These are phyloP conservation scores for Acidiella bohemica DNA, from an alignment of 495 filamentous ascomycete species.

Conservation along the genomic window DNA sequence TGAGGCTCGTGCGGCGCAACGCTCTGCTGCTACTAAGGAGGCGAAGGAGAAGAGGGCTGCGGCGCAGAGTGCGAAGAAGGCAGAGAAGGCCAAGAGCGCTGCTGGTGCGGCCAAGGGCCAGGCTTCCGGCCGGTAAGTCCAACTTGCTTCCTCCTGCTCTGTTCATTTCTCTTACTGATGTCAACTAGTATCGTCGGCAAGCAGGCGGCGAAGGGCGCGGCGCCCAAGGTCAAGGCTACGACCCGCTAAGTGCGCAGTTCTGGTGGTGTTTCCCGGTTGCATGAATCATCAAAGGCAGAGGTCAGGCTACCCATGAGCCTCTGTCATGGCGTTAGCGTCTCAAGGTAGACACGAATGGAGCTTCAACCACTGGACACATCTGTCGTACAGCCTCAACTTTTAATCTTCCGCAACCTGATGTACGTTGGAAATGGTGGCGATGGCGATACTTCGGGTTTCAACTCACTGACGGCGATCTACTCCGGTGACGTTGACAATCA, in stretches of 20 bases:
- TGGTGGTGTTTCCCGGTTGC: neutral
- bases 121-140: constrained; percentile 40
- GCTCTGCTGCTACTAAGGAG: constrained; percentile 80
- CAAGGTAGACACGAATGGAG: constrained; percentile 3
- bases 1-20: constrained; percentile 86
- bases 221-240: constrained; percentile 72
- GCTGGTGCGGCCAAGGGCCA: constrained; percentile 59
- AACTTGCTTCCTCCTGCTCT: neutral
- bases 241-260: constrained; percentile 47
- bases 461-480: too few relatives aligned
- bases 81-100: constrained; percentile 95
- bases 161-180: neutral
- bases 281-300: neutral
- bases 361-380: too few relatives aligned
- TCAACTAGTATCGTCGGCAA: constrained; percentile 54
- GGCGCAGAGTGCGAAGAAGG: constrained; percentile 84
- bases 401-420: too few relatives aligned
- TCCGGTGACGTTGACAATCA: too few relatives aligned
- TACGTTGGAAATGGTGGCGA: too few relatives aligned
- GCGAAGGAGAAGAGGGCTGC: constrained; percentile 94
- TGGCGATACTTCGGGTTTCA: too few relatives aligned
- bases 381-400: too few relatives aligned
- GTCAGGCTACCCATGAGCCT: neutral
- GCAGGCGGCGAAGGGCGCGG: constrained; percentile 89
- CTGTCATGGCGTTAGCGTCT: constrained; percentile 6